These are phyloP conservation scores for Pouteria campechiana DNA, from an alignment of 179 eudicot species.

Conservation along the genomic window DNA sequence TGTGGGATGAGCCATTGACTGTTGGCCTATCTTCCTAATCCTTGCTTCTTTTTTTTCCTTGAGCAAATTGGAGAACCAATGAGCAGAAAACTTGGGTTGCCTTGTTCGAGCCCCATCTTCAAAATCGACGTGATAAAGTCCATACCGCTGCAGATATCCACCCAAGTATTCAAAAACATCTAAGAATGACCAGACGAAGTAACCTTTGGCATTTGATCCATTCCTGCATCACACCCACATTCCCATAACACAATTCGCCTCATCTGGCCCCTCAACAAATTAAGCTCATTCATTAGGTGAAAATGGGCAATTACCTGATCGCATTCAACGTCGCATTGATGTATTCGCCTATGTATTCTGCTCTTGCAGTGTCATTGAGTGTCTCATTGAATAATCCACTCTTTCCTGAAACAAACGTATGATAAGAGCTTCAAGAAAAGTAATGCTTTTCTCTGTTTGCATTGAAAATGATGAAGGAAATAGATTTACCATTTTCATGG, in stretches of 20 bases:
- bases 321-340: slow-evolving; percentile 44
- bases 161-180: background rate
- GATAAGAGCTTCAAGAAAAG: too few species aligned
- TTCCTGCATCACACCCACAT: slow-evolving; percentile 5
- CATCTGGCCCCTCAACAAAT: too few species aligned
- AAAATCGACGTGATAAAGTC: background rate
- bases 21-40: too few species aligned
- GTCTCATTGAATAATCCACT: slow-evolving; percentile 11
- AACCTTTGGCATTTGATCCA: slow-evolving; percentile 5
- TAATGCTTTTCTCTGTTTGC: too few species aligned
- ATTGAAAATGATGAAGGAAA: background rate
- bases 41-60: slow-evolving; percentile 8
- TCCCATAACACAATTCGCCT: too few species aligned
- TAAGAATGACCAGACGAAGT: slow-evolving; percentile 2
- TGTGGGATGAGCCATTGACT: too few species aligned
- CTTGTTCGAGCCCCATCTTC: background rate
- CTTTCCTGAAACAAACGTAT: too few species aligned
- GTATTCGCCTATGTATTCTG: slow-evolving; percentile 24
- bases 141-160: background rate
- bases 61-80: background rate
- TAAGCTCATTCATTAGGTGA: too few species aligned
- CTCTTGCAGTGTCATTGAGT: slow-evolving; percentile 27
- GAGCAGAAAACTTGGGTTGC: background rate
- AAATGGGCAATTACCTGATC: slow-evolving; percentile 25
- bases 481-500: slow-evolving; percentile 44